Base-by-base conservation (phyloP, 768 basidiomycete species). In the Mycena maculata region DNA sequence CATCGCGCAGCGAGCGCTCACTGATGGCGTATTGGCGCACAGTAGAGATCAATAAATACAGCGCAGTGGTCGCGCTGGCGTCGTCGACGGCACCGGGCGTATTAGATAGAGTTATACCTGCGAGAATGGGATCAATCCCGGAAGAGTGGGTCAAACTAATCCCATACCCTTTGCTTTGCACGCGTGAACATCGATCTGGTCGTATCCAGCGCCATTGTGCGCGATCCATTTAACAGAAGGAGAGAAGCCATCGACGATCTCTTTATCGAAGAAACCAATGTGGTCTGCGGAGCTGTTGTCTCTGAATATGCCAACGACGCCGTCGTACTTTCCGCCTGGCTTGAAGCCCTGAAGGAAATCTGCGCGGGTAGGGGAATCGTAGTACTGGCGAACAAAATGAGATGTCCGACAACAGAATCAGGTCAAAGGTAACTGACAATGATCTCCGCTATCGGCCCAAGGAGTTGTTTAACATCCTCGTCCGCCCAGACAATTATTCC, bases 121-220 rank as follows among this genome's bases (percentile, higher is more conserved):
- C 65, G 49, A 50, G 27, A 41, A n/a, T 49, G 12, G 33, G 27
- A 25, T 18, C 68, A 53, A 39, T 28, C 54, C 31, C 16, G 33
- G 44, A 25, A 33, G 20, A 20, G 16, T 27, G 45, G 10, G n/a
- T 41, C 28, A 49, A 41, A 47, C 30, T 49, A 16, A 20, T 38
- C 23, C 50, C 77, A 20, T 71, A 92, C 93, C 92, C 77, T 85
- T 85, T 12, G 84, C 86, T 73, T 87, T 92, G 77, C 91, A 91
- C 5, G 90, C 91, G 9, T 79, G 77, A 18, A 95, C 88, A 73
- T 96, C 92, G 69, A 97, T 91, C 67, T 90, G 89, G 76, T 98
- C 95, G 76, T 98, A 98, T 0, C 96, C 95, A 0, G 96, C 95
- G 13, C 95, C 96, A 63, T 96, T 96, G 77, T 95, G 95, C 1